Percentiles rank a stretch among this genome's conserved stretches.
Conservation (phyloP, 306 rosid genomes). For the Pyrus pyrifolia region DNA sequence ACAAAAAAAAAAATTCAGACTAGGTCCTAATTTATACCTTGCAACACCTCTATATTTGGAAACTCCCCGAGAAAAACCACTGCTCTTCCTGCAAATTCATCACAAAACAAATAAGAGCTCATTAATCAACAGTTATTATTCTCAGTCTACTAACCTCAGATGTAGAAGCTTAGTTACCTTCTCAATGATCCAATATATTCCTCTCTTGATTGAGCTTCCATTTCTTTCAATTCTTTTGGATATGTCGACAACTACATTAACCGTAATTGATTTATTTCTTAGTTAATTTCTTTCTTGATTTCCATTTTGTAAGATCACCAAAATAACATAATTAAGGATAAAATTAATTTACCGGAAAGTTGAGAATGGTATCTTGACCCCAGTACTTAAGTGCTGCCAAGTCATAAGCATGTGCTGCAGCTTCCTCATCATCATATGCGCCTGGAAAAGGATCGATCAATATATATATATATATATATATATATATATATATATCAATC, state of each 20-base stretch:
- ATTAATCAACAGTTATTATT: background rate
- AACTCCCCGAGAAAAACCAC: constrained; percentile 89
- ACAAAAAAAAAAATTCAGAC: too few relatives aligned
- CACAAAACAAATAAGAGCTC: background rate
- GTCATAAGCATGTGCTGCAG: constrained; percentile 34
- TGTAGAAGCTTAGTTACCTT: constrained; percentile 5
- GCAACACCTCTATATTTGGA: constrained; percentile 93
- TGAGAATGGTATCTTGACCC: constrained; percentile 37
- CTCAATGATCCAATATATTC: constrained; percentile 41
- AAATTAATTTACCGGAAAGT: constrained; percentile 27
- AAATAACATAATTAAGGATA: too few relatives aligned
- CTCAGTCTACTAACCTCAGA: background rate
- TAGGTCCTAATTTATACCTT: constrained; percentile 22
- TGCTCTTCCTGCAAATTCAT: constrained; percentile 58
- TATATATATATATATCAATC: too few relatives aligned
- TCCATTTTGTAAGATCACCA: background rate
- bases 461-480: too few relatives aligned
- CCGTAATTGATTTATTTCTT: too few relatives aligned
- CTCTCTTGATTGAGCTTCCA: constrained; percentile 42
- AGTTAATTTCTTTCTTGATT: background rate
- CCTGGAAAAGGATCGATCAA: constrained; percentile 6
- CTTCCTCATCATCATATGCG: constrained; percentile 29
- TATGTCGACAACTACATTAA: constrained; percentile 19
- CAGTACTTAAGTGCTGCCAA: constrained; percentile 34
- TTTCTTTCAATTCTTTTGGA: constrained; percentile 31